Evolutionary conservation across 179 eudicot genomes (phyloP).

Genomic region (Vitellaria paradoxa): DNA sequence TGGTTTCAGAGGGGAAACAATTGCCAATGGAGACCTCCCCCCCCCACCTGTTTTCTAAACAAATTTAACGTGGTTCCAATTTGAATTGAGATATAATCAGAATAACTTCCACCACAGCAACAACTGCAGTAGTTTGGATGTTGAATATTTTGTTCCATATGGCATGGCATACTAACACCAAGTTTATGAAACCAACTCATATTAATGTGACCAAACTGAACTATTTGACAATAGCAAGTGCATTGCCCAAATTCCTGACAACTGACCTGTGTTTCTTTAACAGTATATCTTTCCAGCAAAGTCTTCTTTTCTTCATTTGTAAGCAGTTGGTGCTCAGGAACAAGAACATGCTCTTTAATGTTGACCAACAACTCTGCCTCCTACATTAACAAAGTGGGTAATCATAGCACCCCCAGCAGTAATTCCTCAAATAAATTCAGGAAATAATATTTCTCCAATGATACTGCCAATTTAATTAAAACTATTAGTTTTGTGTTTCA

Average conservation of each 20-base stretch:
- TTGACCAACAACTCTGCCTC: conserved; percentile 84
- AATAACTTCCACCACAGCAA: not conserved
- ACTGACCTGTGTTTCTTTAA: conserved; percentile 87
- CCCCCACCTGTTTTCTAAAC: not conserved
- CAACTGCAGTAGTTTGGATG: not conserved
- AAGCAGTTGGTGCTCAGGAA: conserved; percentile 83
- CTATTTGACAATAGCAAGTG: not conserved
- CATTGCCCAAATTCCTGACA: not conserved
- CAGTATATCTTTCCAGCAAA: conserved; percentile 76
- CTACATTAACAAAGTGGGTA: conserved; percentile 25
- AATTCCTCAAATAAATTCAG: not conserved
- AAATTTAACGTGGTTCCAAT: not conserved
- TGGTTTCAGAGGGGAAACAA: not conserved
- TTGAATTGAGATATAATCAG: not conserved
- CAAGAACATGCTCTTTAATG: conserved; percentile 77
- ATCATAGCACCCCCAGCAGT: not conserved
- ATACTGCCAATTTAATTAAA: not conserved
- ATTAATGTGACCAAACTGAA: not conserved
- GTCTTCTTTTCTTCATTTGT: conserved; percentile 76
- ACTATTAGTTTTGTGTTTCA: not conserved
- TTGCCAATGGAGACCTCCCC: not conserved
- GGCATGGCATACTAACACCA: conserved; percentile 9
- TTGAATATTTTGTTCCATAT: not conserved
- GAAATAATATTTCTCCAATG: not conserved
- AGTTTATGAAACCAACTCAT: not conserved